Evolutionary conservation across 2,329 filamentous ascomycete species (phyloP).

Genomic region (Xylaria multiplex): DNA sequence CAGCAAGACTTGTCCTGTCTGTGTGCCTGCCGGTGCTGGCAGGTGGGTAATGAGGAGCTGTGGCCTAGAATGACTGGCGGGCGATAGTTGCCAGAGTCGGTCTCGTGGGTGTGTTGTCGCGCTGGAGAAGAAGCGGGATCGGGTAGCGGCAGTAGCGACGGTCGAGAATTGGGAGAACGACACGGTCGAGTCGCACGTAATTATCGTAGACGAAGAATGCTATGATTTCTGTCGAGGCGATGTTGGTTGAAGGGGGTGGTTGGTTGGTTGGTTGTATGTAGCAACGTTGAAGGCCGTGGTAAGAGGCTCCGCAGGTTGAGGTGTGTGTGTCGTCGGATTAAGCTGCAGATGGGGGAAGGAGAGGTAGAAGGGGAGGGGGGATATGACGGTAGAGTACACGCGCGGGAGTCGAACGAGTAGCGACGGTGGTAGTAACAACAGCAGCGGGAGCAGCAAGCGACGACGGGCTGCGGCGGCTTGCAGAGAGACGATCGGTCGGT

Average conservation of each 20-base stretch:
- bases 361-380: neutral
- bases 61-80: slow-evolving; percentile 28
- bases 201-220: neutral
- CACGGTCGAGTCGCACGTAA: slow-evolving; percentile 16
- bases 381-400: slow-evolving; percentile 14
- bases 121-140: slow-evolving; percentile 16
- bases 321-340: slow-evolving; percentile 26
- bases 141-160: slow-evolving; percentile 11
- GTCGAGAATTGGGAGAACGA: slow-evolving; percentile 5
- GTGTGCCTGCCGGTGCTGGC: slow-evolving; percentile 16
- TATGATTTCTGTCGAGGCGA: too few species aligned
- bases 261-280: neutral
- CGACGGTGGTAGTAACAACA: slow-evolving; percentile 11
- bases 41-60: slow-evolving; percentile 21
- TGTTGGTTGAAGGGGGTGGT: neutral
- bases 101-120: slow-evolving; percentile 28
- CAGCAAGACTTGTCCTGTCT: slow-evolving; percentile 4
- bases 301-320: neutral
- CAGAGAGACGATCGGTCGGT: slow-evolving; percentile 32
- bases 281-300: neutral
- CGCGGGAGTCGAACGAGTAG: slow-evolving; percentile 28
- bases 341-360: slow-evolving; percentile 19
- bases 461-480: slow-evolving; percentile 25
- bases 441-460: slow-evolving; percentile 23
- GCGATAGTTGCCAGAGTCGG: slow-evolving; percentile 11